Base-by-base conservation (phyloP, 169 alveolate species). In the Plasmodium gonderi region DNA sequence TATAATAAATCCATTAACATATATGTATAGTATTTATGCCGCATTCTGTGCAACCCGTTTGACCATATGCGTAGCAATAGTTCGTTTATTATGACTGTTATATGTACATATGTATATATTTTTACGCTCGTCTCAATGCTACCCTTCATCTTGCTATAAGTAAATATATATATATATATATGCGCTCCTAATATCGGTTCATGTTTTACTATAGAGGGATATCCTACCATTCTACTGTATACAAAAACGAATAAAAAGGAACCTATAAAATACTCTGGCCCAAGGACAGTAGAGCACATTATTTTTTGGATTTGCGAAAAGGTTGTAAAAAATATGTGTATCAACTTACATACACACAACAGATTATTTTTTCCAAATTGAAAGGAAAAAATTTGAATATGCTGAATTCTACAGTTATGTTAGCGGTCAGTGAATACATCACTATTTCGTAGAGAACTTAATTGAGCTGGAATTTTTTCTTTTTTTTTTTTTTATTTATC, bases 171-270 rank as follows among this genome's bases (percentile, higher is more conserved):
- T 31, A 76, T 17, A 44, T 76, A 23, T 51, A 40, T 51, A 42
- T 40, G 17, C 33, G 42, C 6, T 29, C 54, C n/a, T n/a, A 36
- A 42, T 51, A 5, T 51, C 33, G 14, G 17, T 89, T 64, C 51
- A 17, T 80, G 2, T 45, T 36, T 33, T 20, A 9, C 67, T 8
- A 11, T 23, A 90, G 94, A 78, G n/a, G 96, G 95, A 20, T 94
- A 85, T 67, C 96, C 96, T n/a, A 65, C 96, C 47, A 69, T 94
- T 40, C 67, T 87, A n/a, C 69, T 94, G 7, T 94, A 81, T 83
- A 60, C 47, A 51, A 90, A 91, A 33, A 54, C 68, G 1, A 64
- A 74, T 29, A 90, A 90, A 51, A 42, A 40, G 23, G 74, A 17
- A 14, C 94, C 94, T 20, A 78, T 90, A n/a, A 60, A 20, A 20